Evolutionary conservation across 108 stramenopile species (phyloP).

Genomic region (Schizochytrium sp.): DNA sequence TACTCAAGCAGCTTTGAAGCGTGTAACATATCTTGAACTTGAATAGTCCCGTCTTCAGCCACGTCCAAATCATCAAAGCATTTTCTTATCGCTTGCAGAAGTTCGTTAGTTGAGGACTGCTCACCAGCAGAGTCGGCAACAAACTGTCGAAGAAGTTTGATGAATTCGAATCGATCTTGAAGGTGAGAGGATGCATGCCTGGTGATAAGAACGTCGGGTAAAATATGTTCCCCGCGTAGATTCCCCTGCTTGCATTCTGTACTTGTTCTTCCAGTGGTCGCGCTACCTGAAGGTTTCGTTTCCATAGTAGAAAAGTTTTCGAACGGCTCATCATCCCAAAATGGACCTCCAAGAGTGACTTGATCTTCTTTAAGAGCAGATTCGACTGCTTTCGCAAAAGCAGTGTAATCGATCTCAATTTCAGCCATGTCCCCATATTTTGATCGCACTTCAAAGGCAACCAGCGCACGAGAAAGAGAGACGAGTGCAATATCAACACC

Average conservation of each 20-base stretch:
- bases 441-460: background rate
- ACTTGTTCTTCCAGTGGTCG: no score
- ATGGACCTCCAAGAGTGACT: background rate
- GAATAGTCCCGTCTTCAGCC: conserved; percentile 12
- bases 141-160: conserved; percentile 24
- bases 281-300: no score
- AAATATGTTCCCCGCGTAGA: no score
- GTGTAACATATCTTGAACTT: background rate
- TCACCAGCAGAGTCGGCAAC: conserved; percentile 24
- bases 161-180: background rate
- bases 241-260: no score
- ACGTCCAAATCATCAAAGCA: conserved; percentile 57
- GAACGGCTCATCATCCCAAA: background rate
- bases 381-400: background rate
- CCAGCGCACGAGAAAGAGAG: background rate
- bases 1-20: background rate
- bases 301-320: background rate
- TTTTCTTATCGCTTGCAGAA: background rate
- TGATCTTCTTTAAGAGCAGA: background rate
- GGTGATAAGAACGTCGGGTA: background rate
- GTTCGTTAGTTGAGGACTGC: background rate
- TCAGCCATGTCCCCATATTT: background rate
- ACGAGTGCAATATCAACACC: background rate
- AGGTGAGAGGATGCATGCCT: background rate
- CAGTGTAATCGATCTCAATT: background rate